Percentiles rank a stretch among this genome's conserved stretches.
phyloP scores from a whole-genome alignment of 1,139 yeast species.

The Blastobotrys persicus region DNA sequence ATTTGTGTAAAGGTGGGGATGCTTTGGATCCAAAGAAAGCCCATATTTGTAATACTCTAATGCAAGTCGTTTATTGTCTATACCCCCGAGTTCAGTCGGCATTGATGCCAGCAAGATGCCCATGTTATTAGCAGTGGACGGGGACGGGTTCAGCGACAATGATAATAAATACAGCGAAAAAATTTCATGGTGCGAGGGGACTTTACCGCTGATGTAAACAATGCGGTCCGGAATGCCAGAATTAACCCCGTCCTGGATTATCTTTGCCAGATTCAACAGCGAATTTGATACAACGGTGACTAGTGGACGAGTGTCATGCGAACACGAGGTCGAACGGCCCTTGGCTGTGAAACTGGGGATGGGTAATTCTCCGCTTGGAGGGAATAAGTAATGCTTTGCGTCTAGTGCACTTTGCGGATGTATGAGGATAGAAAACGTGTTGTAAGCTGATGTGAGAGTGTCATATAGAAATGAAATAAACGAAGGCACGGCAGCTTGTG shows the following conservation, averaged over 20 bases:
- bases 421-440: slow-evolving; percentile 15
- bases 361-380: slow-evolving; percentile 23
- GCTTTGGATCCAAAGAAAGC: slow-evolving; percentile 33
- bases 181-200: slow-evolving; percentile 34
- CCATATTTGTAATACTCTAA: slow-evolving; percentile 36
- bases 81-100: slow-evolving; percentile 7
- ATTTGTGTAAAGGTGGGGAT: slow-evolving; percentile 39
- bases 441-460: slow-evolving; percentile 5
- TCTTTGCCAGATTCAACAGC: slow-evolving; percentile 36
- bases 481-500: slow-evolving; percentile 9
- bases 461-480: slow-evolving; percentile 11
- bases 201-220: slow-evolving; percentile 31
- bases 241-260: slow-evolving; percentile 38
- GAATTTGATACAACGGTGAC: slow-evolving; percentile 31
- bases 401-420: slow-evolving; percentile 22
- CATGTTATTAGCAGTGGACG: slow-evolving; percentile 38
- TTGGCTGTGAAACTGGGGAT: slow-evolving; percentile 12
- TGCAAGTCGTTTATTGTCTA: slow-evolving; percentile 27
- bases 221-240: slow-evolving; percentile 32
- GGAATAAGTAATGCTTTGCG: slow-evolving; percentile 20
- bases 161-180: slow-evolving; percentile 34
- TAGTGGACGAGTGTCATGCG: slow-evolving; percentile 11
- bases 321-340: background rate
- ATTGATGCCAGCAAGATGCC: slow-evolving; percentile 35
- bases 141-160: slow-evolving; percentile 34